Evolutionary conservation across 2,329 filamentous ascomycete species (phyloP).

Genomic region (Boeremia exigua): DNA sequence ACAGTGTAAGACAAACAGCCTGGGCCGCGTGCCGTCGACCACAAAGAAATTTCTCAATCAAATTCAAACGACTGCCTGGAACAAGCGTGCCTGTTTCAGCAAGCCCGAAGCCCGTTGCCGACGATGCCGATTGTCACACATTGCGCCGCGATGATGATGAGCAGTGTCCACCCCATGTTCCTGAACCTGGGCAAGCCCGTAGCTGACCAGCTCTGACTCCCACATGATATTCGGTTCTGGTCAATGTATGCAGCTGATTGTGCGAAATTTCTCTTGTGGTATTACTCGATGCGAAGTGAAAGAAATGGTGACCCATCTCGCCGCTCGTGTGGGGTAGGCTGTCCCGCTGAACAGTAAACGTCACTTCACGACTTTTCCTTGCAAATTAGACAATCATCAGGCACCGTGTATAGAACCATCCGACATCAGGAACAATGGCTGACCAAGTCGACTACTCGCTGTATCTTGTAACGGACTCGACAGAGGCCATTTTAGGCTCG

Average conservation of each 20-base stretch:
- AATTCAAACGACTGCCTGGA: conserved; percentile 10
- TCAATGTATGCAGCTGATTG: neutral
- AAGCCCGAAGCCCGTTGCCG: neutral
- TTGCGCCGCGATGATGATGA: neutral
- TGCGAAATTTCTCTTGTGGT: neutral
- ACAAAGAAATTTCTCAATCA: conserved; percentile 14
- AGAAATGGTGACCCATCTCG: conserved; percentile 1
- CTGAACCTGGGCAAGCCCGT: neutral
- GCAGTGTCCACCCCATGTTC: neutral
- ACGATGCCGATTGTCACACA: conserved; percentile 3
- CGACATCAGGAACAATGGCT: conserved; percentile 48
- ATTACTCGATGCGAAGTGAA: neutral
- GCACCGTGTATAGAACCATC: neutral
- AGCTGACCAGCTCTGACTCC: neutral
- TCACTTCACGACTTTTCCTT: neutral
- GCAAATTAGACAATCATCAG: neutral
- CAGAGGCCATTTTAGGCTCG: conserved; percentile 77
- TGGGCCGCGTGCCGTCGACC: conserved; percentile 3
- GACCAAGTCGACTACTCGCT: conserved; percentile 73
- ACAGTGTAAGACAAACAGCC: conserved; percentile 3
- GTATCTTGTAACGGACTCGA: conserved; percentile 93
- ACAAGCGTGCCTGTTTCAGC: conserved; percentile 12
- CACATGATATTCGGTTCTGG: neutral
- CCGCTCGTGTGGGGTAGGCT: conserved; percentile 11
- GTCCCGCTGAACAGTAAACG: conserved; percentile 7